Evolutionary conservation across 2,329 filamentous ascomycete species (phyloP).

Genomic region (Pseudogymnoascus sp.): DNA sequence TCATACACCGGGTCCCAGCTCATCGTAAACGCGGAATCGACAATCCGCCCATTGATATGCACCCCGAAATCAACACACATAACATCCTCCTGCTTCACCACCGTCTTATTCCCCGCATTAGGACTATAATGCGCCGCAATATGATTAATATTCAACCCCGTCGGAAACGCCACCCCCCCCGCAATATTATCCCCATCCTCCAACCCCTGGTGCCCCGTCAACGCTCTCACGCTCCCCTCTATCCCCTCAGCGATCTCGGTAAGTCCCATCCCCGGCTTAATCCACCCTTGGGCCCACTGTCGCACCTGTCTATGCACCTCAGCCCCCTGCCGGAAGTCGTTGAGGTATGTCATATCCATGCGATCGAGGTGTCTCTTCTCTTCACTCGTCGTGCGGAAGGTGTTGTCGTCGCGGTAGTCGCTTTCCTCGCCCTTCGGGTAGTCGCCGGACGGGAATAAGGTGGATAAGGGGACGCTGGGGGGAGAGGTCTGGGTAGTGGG

Average conservation of each 20-base stretch:
- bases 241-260: conserved; percentile 83
- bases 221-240: conserved; percentile 67
- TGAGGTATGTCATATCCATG: conserved; percentile 69
- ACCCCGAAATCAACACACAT: conserved; percentile 69
- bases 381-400: conserved; percentile 70
- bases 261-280: conserved; percentile 71
- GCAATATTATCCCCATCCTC: conserved; percentile 69
- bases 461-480: conserved; percentile 63
- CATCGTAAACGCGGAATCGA: conserved; percentile 64
- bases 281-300: conserved; percentile 70
- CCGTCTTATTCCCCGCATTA: conserved; percentile 75
- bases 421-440: conserved; percentile 74
- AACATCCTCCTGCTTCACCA: conserved; percentile 56
- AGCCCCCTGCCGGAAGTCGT: conserved; percentile 75
- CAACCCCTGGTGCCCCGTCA: conserved; percentile 68
- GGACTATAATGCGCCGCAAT: conserved; percentile 82
- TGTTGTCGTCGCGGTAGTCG: conserved; percentile 70
- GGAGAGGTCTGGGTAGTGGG: conserved; percentile 68
- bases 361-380: conserved; percentile 78
- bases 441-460: conserved; percentile 61
- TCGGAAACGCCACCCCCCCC: conserved; percentile 81
- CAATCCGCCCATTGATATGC: conserved; percentile 61
- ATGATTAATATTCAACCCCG: conserved; percentile 74
- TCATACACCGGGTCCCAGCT: conserved; percentile 61
- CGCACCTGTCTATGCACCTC: conserved; percentile 84